Percentiles rank a stretch among this genome's conserved stretches.
These are phyloP conservation scores for Acer campestre DNA, from an alignment of 345 rosid species.

Conservation along the genomic window DNA sequence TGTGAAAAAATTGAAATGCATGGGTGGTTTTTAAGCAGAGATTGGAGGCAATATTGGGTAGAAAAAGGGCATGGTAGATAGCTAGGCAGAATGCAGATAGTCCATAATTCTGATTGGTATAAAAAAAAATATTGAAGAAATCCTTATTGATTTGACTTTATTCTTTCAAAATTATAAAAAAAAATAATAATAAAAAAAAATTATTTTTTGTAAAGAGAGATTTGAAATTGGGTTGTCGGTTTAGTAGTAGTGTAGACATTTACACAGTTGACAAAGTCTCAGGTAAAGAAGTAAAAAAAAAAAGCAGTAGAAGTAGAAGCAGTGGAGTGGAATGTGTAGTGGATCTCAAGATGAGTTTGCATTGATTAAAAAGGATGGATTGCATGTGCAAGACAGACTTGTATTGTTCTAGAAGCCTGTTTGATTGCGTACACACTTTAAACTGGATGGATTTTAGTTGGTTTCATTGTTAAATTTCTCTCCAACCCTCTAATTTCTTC, in stretches of 20 bases:
- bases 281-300: too few species aligned
- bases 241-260: too few species aligned
- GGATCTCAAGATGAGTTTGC: slow-evolving; percentile 12
- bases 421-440: background rate
- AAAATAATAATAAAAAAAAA: too few species aligned
- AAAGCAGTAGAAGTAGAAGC: too few species aligned
- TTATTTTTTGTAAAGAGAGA: too few species aligned
- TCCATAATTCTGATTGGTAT: too few species aligned
- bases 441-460: background rate
- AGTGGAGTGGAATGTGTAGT: background rate
- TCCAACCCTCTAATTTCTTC: background rate
- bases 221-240: too few species aligned
- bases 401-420: background rate
- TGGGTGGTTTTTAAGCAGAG: too few species aligned
- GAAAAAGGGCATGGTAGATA: too few species aligned
- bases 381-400: background rate
- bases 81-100: too few species aligned
- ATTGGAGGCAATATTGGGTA: background rate
- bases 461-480: background rate
- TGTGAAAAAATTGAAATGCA: too few species aligned
- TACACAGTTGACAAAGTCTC: too few species aligned
- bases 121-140: background rate
- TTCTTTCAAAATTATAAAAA: background rate
- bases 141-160: background rate
- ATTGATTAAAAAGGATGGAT: slow-evolving; percentile 1